Conservation (phyloP, 768 basidiomycete genomes). For the Pleurotus cornucopiae region DNA sequence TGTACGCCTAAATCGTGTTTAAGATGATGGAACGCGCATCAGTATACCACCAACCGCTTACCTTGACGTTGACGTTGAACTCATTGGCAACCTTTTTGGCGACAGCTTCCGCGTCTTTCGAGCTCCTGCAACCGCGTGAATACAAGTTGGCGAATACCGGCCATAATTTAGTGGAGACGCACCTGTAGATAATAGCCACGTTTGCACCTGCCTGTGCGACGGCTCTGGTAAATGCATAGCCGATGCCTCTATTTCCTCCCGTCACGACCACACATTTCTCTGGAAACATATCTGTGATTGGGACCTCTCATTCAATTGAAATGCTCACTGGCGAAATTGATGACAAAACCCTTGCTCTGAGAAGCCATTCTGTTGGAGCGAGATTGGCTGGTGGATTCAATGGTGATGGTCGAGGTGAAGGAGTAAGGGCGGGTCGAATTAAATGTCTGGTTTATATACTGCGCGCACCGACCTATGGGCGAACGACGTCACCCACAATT, state of each 20-base stretch:
- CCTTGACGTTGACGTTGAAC: slow-evolving; percentile 40
- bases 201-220: slow-evolving; percentile 51
- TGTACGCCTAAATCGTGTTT: slow-evolving; percentile 40
- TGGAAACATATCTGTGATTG: slow-evolving; percentile 10
- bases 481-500: too few relatives aligned
- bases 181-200: slow-evolving; percentile 63
- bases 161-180: background rate
- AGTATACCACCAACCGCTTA: slow-evolving; percentile 13
- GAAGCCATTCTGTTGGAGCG: background rate
- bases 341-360: slow-evolving; percentile 11
- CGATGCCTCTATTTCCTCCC: slow-evolving; percentile 62
- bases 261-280: slow-evolving; percentile 53
- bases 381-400: too few relatives aligned
- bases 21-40: background rate
- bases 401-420: too few relatives aligned
- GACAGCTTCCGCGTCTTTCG: slow-evolving; percentile 42
- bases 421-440: too few relatives aligned
- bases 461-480: too few relatives aligned
- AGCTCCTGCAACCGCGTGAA: slow-evolving; percentile 28
- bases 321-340: slow-evolving; percentile 26
- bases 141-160: background rate
- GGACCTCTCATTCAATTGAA: too few relatives aligned
- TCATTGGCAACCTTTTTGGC: slow-evolving; percentile 43
- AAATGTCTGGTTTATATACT: too few relatives aligned
- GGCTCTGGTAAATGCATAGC: slow-evolving; percentile 47